Base-by-base conservation (phyloP, 1,284 basidiomycete genomes). In the Psilocybe mexicana region DNA sequence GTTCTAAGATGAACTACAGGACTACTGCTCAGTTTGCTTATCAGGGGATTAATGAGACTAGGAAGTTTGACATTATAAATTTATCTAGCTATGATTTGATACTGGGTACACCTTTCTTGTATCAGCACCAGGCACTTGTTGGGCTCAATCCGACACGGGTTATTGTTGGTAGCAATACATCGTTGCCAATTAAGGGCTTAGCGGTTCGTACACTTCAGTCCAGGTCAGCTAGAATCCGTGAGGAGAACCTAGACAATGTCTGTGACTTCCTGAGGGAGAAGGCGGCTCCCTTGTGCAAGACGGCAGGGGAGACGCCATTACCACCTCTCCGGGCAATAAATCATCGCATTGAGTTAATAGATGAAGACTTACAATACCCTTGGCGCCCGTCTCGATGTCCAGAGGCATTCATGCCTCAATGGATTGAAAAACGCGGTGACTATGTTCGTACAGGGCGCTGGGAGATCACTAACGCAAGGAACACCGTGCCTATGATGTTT, bases 81-180 rank as follows among this genome's bases (percentile, higher is more conserved):
- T 2, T 76, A 0, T 64, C 66, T 0, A 62, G 54, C 1, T 75
- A 76, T 52, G 69, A 75, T n/a, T 0, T 75, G 0, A 72, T 76
- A 4, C 57, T 76, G 0, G 69, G 71, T 0, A 75, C 70, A 0
- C 74, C 68, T 0, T 76, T 70, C 59, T 18, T 75, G 6, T 72
- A 61, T 14, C 68, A 71, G 4, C 70, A 74, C 54, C 40, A 67
- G 0, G 61, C 72, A 0, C 44, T 30, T 3, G 3, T 60, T 0
- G 58, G 61, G 2, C 47, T 62, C 6, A 60, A 62, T 40, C 58
- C 52, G 0, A 1, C 42, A 58, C n/a, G 58, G 0, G 62, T 74
- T 0, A 14, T 67, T 0, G 55, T 76, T 2, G 66, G 68, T 0
- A 68, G 66, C 11, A 38, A 0, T 6, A 14, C 6, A n/a, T 49